These are phyloP conservation scores for Xanthoconium stramineum DNA, from an alignment of 768 basidiomycete species.

Conservation along the genomic window DNA sequence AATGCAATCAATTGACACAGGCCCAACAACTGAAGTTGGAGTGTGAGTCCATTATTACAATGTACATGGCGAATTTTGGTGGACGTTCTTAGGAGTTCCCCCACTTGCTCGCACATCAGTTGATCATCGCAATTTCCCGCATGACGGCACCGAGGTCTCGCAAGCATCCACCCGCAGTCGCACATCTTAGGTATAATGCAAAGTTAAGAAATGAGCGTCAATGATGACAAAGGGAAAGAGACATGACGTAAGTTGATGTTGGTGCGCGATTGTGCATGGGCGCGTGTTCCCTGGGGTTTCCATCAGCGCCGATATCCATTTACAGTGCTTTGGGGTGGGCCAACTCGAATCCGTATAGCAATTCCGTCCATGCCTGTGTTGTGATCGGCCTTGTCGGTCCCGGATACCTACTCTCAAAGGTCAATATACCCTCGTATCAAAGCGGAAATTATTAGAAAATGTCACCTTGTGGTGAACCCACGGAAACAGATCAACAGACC, in stretches of 20 bases:
- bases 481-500: background rate
- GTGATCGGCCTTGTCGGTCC: background rate
- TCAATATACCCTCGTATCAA: background rate
- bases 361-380: background rate
- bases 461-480: background rate
- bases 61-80: background rate
- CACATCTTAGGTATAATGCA: background rate
- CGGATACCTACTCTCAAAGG: background rate
- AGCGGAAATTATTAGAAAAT: background rate
- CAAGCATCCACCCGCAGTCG: background rate
- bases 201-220: background rate
- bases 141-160: background rate
- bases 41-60: too few species aligned
- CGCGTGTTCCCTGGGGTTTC: background rate
- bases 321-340: background rate
- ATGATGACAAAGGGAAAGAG: background rate
- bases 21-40: too few species aligned
- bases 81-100: background rate
- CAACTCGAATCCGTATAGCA: background rate
- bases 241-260: background rate
- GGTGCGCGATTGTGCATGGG: background rate
- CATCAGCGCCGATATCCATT: conserved; percentile 8
- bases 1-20: background rate
- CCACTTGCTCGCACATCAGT: background rate
- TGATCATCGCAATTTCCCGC: background rate